Evolutionary conservation across 345 rosid genomes (phyloP).

Genomic region (Toxicodendron radicans): DNA sequence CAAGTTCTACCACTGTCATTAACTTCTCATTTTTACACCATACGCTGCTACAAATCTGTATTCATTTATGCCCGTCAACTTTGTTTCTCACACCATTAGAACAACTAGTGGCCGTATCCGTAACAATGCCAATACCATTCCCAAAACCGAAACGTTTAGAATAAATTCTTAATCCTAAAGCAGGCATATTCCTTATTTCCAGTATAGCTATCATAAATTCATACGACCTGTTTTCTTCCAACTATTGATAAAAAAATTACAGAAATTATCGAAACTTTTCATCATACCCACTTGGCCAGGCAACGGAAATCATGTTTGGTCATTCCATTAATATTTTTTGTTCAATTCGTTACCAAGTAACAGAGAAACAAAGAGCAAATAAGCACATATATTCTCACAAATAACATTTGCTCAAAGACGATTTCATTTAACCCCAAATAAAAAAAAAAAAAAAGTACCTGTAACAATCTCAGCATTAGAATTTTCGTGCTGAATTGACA

Average conservation of each 20-base stretch:
- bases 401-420: background rate
- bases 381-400: background rate
- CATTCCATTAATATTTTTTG: background rate
- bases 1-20: background rate
- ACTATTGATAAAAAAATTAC: background rate
- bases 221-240: background rate
- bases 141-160: background rate
- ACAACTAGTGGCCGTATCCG: background rate
- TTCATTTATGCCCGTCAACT: background rate
- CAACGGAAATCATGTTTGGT: background rate
- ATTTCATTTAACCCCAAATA: background rate
- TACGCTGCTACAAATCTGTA: background rate
- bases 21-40: background rate
- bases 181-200: background rate
- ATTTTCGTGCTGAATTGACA: slow-evolving; percentile 57
- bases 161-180: background rate
- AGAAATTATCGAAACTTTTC: background rate
- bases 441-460: slow-evolving; percentile 43
- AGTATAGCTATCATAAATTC: background rate
- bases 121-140: background rate
- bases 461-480: slow-evolving; percentile 35
- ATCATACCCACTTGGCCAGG: background rate
- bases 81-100: background rate
- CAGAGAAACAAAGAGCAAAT: background rate
- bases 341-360: background rate